Percentiles rank a stretch among this genome's conserved stretches.
Evolutionary conservation across 805 yeast species (phyloP).

Genomic region (Barnettozyma vustinii): DNA sequence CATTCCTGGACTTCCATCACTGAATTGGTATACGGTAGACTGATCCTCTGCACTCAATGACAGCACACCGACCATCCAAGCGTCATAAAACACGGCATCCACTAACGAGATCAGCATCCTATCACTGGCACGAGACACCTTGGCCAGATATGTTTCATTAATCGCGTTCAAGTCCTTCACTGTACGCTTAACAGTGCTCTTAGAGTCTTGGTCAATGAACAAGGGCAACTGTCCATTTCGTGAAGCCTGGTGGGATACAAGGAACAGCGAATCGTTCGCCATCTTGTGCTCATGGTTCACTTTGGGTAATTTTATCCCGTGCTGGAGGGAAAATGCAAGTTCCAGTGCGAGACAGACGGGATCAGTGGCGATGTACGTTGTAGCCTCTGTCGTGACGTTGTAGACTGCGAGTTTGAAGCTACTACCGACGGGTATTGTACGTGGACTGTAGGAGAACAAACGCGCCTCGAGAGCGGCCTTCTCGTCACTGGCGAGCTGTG

Average conservation of each 20-base stretch:
- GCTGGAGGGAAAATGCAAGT: slow-evolving; percentile 41
- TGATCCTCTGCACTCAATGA: slow-evolving; percentile 21
- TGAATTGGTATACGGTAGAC: slow-evolving; percentile 20
- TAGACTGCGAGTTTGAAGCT: slow-evolving; percentile 50
- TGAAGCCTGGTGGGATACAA: slow-evolving; percentile 41
- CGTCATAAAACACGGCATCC: slow-evolving; percentile 45
- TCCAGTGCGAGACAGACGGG: slow-evolving; percentile 49
- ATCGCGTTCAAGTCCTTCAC: slow-evolving; percentile 34
- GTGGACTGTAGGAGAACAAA: slow-evolving; percentile 19
- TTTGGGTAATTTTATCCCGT: slow-evolving; percentile 38
- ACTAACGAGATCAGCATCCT: slow-evolving; percentile 34
- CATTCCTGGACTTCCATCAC: slow-evolving; percentile 8
- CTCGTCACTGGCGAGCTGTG: slow-evolving; percentile 25
- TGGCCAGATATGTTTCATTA: slow-evolving; percentile 31
- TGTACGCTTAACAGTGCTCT: slow-evolving; percentile 27
- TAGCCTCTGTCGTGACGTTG: slow-evolving; percentile 31
- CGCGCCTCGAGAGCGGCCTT: slow-evolving; percentile 20
- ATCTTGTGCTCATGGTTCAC: slow-evolving; percentile 12
- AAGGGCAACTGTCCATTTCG: slow-evolving; percentile 47
- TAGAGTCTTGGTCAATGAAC: slow-evolving; percentile 43
- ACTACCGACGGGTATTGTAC: slow-evolving; percentile 4
- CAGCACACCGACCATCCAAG: slow-evolving; percentile 36
- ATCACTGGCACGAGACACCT: slow-evolving; percentile 27
- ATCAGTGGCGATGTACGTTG: slow-evolving; percentile 44
- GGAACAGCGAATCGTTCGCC: slow-evolving; percentile 32